Base-by-base conservation (phyloP, 169 alveolate species). In the Plasmodium gonderi region DNA sequence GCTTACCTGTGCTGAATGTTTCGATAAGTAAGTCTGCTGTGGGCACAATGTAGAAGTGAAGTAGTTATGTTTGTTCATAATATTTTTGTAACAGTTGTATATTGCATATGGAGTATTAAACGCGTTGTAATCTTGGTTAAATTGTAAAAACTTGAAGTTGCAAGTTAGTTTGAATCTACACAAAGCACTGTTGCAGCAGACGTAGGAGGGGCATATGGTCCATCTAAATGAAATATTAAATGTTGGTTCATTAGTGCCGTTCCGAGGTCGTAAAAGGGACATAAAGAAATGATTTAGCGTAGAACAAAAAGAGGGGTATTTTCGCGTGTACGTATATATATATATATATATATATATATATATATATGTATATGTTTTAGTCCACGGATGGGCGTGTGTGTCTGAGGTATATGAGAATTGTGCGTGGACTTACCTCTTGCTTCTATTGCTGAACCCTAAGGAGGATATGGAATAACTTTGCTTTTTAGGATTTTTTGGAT, bases 181-280 rank as follows among this genome's bases (percentile, higher is more conserved):
- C 20, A 83, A 64, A 23, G 92, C 92, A 44, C 92, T 83, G 75
- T 83, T 83, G 45, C 92, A 83, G 60, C 92, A 83, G 36, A 83
- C 64, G 44, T 83, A 83, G 12, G 92, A 83, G 64, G 92, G 92
- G 92, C 92, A 83, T 38, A 83, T 83, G 31, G 92, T 83, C 92
- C 92, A 83, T 36, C 92, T 83, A 40, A 26, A 44, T 1, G 51
- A 11, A 31, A 76, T 69, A 51, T 49, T 17, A 76, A 47, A 47
- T 11, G 72, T 31, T 38, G 33, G 8, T 20, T 26, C 42, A 26
- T 75, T 12, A 49, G 38, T 44, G n/a, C 42, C 1, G 68, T 75
- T 75, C n/a, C 81, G 38, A 68, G 1, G 78, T 17, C 72, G 2
- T 23, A 60, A 60, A 60, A 60, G 72, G 72, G 40, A 23, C 26